Base-by-base conservation (phyloP, 1,284 basidiomycete species). In the Athelia psychrophila region DNA sequence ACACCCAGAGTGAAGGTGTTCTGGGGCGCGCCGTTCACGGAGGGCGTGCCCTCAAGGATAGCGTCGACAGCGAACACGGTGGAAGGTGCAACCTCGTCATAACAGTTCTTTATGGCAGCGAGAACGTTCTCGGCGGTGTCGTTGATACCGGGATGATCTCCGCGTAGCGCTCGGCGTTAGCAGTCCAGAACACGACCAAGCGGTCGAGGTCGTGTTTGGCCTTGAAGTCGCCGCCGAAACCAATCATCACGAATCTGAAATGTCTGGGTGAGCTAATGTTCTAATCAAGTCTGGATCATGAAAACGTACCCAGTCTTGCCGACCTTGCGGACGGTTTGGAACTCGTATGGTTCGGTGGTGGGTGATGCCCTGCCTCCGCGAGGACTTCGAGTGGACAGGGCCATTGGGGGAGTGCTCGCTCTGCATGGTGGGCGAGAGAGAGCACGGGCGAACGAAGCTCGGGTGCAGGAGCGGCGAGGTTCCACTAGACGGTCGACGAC, bases 1-100 rank as follows among this genome's bases (percentile, higher is more conserved):
- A 89, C 88, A 62, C 96, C 96, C 1, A 96, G 96, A 30, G 99
- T 95, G 66, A 98, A 98, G 6, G 96, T 98, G 84, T 99, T 99
- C 81, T 99, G 96, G 19, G 96, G 96, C 23, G 95, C 95, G 51
- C 96, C 96, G 66, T 98, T 99, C 71, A 99, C 86, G 80, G 96
- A 98, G 25, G 96, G 94, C 60, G 88, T 87, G 56, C 90, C 90
- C 74, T 98, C 96, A 59, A 98, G 88, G 69, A 99, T 98, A 30
- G 95, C 83, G 4, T 95, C 96, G 56, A 98, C 88, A 27, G 95
- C 96, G 65, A 98, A 99, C 63, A 98, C 71, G 53, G 95, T 96
- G 51, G 93, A 97, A 5, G 97, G 96, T 13, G 95, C 94, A 18
- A 98, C 88, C 71, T 99, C 96, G 16, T 82, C 77, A 77, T 98